A percentile compares a stretch with the other conserved stretches of the same genome.
Evolutionary conservation across 2,329 filamentous ascomycete genomes (phyloP).

Genomic region (Lasiodiplodia hormozganensis): DNA sequence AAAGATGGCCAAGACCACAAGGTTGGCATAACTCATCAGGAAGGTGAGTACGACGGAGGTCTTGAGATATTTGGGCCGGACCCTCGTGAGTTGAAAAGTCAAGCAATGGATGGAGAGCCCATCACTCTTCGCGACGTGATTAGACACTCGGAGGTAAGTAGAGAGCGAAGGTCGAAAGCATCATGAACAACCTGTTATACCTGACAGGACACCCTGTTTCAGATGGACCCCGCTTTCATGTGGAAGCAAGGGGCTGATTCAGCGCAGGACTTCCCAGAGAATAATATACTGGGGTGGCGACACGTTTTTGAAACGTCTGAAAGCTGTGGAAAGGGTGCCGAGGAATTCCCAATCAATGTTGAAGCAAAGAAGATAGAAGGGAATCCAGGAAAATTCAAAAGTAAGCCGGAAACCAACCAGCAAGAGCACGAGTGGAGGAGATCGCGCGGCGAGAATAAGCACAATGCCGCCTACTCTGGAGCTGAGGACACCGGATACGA

Average conservation of each 20-base stretch:
- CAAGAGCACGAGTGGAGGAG: slow-evolving; percentile 40
- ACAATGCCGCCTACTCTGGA: slow-evolving; percentile 46
- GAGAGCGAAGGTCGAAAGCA: too few relatives aligned
- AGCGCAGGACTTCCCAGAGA: slow-evolving; percentile 53
- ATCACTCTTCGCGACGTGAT: background rate
- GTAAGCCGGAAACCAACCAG: background rate
- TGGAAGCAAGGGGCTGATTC: slow-evolving; percentile 36
- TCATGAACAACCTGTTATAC: background rate
- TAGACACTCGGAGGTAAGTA: background rate
- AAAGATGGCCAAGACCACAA: slow-evolving; percentile 46
- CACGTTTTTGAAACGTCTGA: slow-evolving; percentile 59
- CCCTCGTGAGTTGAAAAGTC: background rate
- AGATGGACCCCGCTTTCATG: background rate
- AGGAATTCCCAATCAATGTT: slow-evolving; percentile 50
- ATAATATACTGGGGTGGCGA: slow-evolving; percentile 57
- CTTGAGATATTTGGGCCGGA: background rate
- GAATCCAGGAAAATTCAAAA: background rate
- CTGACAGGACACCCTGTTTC: background rate
- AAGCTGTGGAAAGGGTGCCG: slow-evolving; percentile 56
- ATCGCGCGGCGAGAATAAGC: slow-evolving; percentile 43
- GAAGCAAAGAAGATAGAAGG: background rate
- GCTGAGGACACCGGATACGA: slow-evolving; percentile 32
- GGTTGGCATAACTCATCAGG: slow-evolving; percentile 48
- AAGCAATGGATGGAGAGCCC: background rate
- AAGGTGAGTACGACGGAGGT: slow-evolving; percentile 39